Conservation (phyloP, 2,329 filamentous ascomycete genomes). For the Mollisiaceae sp. region DNA sequence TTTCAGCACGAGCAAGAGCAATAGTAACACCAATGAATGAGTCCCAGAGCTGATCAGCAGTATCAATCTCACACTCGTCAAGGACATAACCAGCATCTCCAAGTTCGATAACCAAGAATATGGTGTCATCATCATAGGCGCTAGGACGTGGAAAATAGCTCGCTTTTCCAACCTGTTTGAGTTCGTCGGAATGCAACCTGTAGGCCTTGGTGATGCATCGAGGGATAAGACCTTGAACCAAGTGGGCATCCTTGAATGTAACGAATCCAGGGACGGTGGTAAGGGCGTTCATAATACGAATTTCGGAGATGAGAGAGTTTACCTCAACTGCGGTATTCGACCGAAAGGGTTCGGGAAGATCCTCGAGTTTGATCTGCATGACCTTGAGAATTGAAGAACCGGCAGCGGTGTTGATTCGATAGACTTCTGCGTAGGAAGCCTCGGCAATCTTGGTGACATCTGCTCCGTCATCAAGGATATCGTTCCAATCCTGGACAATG, state of each 20-base stretch:
- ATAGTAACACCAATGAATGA: conserved; percentile 65
- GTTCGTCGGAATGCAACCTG: conserved; percentile 49
- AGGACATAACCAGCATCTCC: conserved; percentile 66
- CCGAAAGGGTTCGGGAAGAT: conserved; percentile 31
- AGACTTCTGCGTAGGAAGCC: conserved; percentile 70
- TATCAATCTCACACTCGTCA: conserved; percentile 60
- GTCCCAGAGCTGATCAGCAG: conserved; percentile 63
- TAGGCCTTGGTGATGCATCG: conserved; percentile 63
- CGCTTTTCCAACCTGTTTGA: conserved; percentile 43
- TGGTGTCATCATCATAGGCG: not conserved
- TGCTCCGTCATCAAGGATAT: conserved; percentile 59
- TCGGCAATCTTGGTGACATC: conserved; percentile 68
- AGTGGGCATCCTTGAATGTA: conserved; percentile 67
- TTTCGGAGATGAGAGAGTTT: conserved; percentile 61
- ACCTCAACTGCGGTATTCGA: conserved; percentile 34
- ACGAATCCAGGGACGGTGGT: conserved; percentile 69
- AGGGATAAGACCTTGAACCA: conserved; percentile 61
- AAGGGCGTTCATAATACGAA: conserved; percentile 67
- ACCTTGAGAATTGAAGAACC: conserved; percentile 70
- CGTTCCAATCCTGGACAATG: conserved; percentile 51
- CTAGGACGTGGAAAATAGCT: not conserved
- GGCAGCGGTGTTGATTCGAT: conserved; percentile 62
- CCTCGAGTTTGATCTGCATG: conserved; percentile 54
- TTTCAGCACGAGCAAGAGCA: conserved; percentile 64
- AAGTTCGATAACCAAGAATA: conserved; percentile 42